Evolutionary conservation across 129 eudicot species (phyloP), one percentile per base, ranked within the genome.

Genomic region (Helianthus tuberosus): DNA sequence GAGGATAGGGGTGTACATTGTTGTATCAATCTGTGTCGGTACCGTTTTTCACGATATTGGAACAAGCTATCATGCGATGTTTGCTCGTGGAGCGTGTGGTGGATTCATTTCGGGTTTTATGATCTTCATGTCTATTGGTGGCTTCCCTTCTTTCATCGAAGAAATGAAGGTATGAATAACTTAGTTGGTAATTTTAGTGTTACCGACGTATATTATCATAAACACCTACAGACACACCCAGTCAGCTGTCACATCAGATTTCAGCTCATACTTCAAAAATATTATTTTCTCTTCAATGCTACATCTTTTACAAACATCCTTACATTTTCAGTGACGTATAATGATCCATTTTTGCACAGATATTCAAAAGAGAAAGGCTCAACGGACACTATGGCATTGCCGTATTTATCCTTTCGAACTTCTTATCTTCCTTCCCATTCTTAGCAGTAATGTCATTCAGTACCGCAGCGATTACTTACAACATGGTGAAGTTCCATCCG

Each of bases 121-220:
- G 91, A 88, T 88, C 64, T 83, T 91, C 66, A 94, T 94, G 99
- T 79, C 96, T 32, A 91, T 94, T n/a, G 97, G 99, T 41, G 99
- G 99, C 46, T 94, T 91, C 82, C 97, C 99, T 35, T 91, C 94
- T 16, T 94, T 94, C 78, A 81, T 91, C 11, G 97, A 94, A 77
- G 99, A 94, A 82, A 91, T 94, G 93, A 91, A 91, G 94, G 97
- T 86, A 68, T 11, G 38, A 2, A 6, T 50, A 69, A 16, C 51
- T 15, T 35, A 32, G 2, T 50, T n/a, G 60, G 12, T 57, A 9
- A 57, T 20, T 57, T 57, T 17, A 57, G 14, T 57, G 13, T 23
- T 17, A 20, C 9, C 13, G 20, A 11, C 36, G 10, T 3, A 57
- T 57, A 9, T 57, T 57, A 20, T 20, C n/a, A 6, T 25, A 58